A percentile compares a stretch with the other conserved stretches of the same genome.
phyloP scores from a whole-genome alignment of 2,329 filamentous ascomycete genomes.

The Colletotrichum cordylinicola region DNA sequence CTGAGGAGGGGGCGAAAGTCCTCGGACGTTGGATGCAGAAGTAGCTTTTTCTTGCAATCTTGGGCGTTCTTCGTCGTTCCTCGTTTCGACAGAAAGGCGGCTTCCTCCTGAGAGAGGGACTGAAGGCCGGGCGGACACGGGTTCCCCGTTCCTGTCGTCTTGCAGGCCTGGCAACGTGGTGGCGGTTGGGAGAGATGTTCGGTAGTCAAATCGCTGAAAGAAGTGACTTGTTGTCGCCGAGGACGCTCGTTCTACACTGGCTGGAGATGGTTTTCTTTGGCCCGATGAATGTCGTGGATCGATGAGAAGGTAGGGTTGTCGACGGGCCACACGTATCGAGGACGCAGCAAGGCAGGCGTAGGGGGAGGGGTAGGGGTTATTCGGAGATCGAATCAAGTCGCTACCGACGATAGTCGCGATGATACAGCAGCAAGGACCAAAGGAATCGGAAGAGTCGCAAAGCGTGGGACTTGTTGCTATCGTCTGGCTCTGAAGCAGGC shows the following conservation, averaged over 20 bases:
- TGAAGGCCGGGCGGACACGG: slow-evolving; percentile 44
- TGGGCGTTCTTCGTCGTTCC: not conserved
- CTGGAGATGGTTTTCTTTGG: not conserved
- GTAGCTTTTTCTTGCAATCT: not conserved
- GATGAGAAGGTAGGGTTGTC: not conserved
- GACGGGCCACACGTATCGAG: not conserved
- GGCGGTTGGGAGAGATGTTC: slow-evolving; percentile 28
- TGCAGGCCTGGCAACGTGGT: slow-evolving; percentile 56
- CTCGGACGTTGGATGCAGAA: slow-evolving; percentile 29
- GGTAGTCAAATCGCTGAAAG: not conserved
- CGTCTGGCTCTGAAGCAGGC: not conserved
- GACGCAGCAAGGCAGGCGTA: not conserved
- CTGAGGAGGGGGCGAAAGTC: slow-evolving; percentile 62
- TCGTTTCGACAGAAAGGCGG: slow-evolving; percentile 9
- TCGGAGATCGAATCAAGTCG: not conserved
- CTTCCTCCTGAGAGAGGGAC: not conserved
- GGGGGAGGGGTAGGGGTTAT: not conserved
- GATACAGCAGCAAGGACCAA: not conserved
- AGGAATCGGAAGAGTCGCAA: not conserved
- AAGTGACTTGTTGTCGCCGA: not conserved
- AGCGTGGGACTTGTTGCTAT: not conserved
- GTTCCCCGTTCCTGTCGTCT: slow-evolving; percentile 49
- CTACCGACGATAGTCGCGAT: not conserved
- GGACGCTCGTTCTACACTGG: not conserved
- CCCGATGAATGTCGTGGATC: not conserved